Evolutionary conservation across 2,329 filamentous ascomycete species (phyloP).

Genomic region (Clarireedia paspali): DNA sequence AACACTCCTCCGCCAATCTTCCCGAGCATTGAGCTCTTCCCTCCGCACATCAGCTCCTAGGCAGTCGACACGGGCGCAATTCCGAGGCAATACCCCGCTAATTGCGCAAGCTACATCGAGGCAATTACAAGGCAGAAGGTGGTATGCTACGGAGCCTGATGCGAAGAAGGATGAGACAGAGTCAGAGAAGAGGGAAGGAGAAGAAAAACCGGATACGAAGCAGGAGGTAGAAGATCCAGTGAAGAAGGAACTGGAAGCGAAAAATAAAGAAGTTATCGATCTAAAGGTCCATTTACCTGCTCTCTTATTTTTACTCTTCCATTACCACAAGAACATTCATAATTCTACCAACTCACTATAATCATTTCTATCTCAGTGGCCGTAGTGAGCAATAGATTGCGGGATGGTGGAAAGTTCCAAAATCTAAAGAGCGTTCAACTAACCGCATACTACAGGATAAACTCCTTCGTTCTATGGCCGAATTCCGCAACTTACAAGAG

Average conservation of each 20-base stretch:
- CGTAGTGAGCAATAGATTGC: not conserved
- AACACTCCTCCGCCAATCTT: constrained; percentile 38
- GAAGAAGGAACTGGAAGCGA: constrained; percentile 62
- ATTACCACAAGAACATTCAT: too few species aligned
- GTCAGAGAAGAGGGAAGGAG: constrained; percentile 30
- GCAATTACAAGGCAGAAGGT: constrained; percentile 18
- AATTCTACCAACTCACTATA: not conserved
- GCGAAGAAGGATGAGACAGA: constrained; percentile 35
- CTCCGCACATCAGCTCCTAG: constrained; percentile 17
- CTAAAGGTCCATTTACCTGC: constrained; percentile 62
- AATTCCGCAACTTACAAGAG: constrained; percentile 97
- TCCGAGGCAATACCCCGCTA: constrained; percentile 10
- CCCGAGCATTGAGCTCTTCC: constrained; percentile 34
- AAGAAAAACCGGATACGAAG: constrained; percentile 30
- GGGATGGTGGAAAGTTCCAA: not conserved
- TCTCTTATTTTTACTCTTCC: not conserved
- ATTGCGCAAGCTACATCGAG: constrained; percentile 4
- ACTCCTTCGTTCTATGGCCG: constrained; percentile 86
- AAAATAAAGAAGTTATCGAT: constrained; percentile 66
- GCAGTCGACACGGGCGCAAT: constrained; percentile 13
- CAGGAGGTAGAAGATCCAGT: constrained; percentile 39
- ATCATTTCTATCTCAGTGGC: too few species aligned
- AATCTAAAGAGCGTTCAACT: constrained; percentile 4
- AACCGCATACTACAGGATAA: constrained; percentile 61
- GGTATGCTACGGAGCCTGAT: constrained; percentile 36